Conservation (phyloP, 495 filamentous ascomycete genomes). For the Amphirosellinia nigrospora region DNA sequence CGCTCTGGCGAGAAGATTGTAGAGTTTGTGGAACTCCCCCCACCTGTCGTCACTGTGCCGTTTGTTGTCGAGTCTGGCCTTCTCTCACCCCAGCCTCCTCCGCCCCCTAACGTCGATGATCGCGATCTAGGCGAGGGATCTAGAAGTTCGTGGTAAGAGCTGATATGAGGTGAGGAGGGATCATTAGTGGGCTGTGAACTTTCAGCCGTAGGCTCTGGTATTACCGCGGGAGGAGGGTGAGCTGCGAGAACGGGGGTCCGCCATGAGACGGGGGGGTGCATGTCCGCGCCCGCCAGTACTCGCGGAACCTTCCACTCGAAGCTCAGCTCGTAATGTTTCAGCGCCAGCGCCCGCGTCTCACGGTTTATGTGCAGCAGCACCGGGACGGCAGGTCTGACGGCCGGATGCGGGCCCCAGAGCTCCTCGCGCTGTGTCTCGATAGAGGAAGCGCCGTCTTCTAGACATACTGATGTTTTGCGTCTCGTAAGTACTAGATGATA, state of each 20-base stretch:
- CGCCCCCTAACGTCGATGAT: neutral
- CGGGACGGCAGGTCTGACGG: slow-evolving; percentile 35
- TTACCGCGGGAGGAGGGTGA: neutral
- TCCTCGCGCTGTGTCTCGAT: slow-evolving; percentile 8
- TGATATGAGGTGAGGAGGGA: neutral
- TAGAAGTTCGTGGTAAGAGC: slow-evolving; percentile 25
- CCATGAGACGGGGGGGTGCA: neutral
- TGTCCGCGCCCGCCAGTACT: slow-evolving; percentile 30
- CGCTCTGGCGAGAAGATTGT: slow-evolving; percentile 2
- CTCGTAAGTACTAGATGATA: neutral
- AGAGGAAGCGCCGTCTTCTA: slow-evolving; percentile 5
- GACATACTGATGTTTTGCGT: neutral
- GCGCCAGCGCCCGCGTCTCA: slow-evolving; percentile 50
- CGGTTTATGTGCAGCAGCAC: slow-evolving; percentile 47
- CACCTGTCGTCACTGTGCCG: neutral
- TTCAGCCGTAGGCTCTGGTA: neutral
- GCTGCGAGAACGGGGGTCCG: neutral
- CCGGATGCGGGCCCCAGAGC: slow-evolving; percentile 10
- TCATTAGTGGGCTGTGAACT: neutral
- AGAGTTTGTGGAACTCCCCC: neutral
- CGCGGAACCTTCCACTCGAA: slow-evolving; percentile 50
- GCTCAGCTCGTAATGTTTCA: slow-evolving; percentile 47
- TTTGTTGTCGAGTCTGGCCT: neutral
- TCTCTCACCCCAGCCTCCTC: neutral
- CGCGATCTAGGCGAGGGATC: neutral